phyloP scores from a whole-genome alignment of 768 basidiomycete genomes.

The Lactarius deliciosus region DNA sequence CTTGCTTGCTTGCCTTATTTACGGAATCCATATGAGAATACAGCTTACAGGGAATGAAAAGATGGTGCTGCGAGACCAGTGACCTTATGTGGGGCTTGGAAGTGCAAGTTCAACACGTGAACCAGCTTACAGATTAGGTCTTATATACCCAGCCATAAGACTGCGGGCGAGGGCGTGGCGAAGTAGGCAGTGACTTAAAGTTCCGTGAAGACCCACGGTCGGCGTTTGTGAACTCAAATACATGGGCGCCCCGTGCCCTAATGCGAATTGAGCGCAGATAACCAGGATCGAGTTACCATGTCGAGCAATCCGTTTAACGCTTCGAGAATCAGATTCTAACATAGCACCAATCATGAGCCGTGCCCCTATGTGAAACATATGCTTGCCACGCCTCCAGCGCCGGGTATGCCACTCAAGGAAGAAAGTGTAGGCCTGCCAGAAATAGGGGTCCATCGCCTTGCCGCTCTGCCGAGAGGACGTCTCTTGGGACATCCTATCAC shows the following conservation, averaged over 20 bases:
- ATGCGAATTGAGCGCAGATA: conserved; percentile 4
- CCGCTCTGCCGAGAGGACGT: neutral
- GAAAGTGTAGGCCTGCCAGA: no score
- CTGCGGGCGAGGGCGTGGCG: conserved; percentile 19
- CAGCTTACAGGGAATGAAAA: conserved; percentile 10
- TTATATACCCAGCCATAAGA: conserved; percentile 13
- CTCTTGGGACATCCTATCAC: neutral
- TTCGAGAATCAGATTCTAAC: neutral
- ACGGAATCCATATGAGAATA: conserved; percentile 11
- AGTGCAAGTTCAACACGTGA: conserved; percentile 12
- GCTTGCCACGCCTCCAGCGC: no score
- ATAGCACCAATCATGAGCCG: neutral
- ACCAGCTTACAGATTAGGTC: neutral
- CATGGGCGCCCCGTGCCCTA: conserved; percentile 24
- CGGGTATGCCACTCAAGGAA: no score
- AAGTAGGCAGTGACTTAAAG: conserved; percentile 5
- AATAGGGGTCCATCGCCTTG: no score
- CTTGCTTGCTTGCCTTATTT: conserved; percentile 15
- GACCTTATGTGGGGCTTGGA: conserved; percentile 10
- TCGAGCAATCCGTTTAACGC: neutral
- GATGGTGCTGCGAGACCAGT: neutral
- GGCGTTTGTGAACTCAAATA: conserved; percentile 24
- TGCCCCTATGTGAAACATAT: no score
- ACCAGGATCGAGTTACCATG: conserved; percentile 7
- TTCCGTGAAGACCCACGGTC: conserved; percentile 13